Percentiles rank a stretch among this genome's conserved stretches.
Evolutionary conservation across 352 stramenopile species (phyloP).

Genomic region (Albugo laibachii): DNA sequence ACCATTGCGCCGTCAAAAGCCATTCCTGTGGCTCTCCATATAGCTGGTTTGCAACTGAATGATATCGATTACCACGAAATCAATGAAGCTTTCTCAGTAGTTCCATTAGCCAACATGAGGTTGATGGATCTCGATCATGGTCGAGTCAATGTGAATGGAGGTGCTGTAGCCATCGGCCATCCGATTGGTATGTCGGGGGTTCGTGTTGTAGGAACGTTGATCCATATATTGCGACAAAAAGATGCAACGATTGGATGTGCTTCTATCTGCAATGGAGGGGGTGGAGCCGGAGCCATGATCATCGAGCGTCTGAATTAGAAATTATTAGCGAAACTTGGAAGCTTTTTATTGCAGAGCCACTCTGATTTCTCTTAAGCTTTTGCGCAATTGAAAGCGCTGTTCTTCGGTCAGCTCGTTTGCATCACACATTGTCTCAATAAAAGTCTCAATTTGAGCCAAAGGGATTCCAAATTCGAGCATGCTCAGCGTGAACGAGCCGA

Average conservation of each 20-base stretch:
- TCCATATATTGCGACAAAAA: conserved; percentile 87
- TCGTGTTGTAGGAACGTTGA: conserved; percentile 89
- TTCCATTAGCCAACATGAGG: conserved; percentile 90
- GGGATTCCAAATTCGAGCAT: conserved; percentile 78
- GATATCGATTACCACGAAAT: conserved; percentile 98
- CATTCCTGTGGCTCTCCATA: conserved; percentile 80
- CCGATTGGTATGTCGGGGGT: conserved; percentile 77
- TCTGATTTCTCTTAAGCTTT: neutral
- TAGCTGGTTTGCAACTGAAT: conserved; percentile 75
- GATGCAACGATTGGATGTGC: conserved; percentile 91
- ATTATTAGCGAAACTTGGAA: neutral
- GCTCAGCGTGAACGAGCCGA: conserved; percentile 70
- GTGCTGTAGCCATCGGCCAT: conserved; percentile 74
- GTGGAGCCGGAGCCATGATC: conserved; percentile 90
- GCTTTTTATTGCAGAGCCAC: neutral
- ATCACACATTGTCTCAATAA: conserved; percentile 77
- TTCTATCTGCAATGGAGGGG: conserved; percentile 97
- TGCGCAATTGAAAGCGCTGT: conserved; percentile 61
- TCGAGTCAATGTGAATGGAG: conserved; percentile 94
- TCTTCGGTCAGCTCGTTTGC: conserved; percentile 71
- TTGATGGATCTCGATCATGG: conserved; percentile 84
- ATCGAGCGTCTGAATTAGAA: conserved; percentile 78
- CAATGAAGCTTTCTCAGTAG: conserved; percentile 98
- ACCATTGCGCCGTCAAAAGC: conserved; percentile 91
- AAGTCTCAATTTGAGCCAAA: conserved; percentile 58